Conservation (phyloP, 768 basidiomycete genomes). For the Collybia sordida region DNA sequence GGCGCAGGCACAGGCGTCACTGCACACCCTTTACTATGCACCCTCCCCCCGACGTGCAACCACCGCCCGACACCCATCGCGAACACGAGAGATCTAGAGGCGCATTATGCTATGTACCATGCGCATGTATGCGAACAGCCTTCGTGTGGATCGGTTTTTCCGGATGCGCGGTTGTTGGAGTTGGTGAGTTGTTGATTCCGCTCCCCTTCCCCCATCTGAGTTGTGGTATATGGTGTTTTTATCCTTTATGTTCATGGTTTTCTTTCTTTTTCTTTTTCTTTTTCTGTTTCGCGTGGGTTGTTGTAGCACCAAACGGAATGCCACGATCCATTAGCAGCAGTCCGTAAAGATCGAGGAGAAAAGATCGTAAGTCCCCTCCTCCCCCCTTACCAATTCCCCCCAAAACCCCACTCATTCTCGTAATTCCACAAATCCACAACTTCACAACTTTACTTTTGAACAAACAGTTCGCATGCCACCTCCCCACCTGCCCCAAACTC, state of each 20-base stretch:
- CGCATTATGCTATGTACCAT: constrained; percentile 82
- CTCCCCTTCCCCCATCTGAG: background rate
- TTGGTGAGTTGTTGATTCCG: constrained; percentile 53
- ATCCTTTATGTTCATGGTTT: background rate
- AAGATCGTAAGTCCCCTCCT: constrained; percentile 64
- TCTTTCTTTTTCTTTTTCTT: background rate
- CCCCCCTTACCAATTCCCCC: constrained; percentile 1
- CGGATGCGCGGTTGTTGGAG: constrained; percentile 75
- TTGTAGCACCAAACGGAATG: constrained; percentile 80
- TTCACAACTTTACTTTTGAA: too few species aligned
- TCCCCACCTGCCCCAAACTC: constrained; percentile 52
- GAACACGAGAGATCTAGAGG: constrained; percentile 69
- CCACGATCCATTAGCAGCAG: constrained; percentile 81
- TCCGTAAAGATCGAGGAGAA: constrained; percentile 77
- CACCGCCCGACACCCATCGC: constrained; percentile 62
- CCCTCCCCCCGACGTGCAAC: constrained; percentile 82
- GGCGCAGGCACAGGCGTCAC: constrained; percentile 12
- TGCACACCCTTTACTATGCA: constrained; percentile 55
- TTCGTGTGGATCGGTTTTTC: constrained; percentile 80
- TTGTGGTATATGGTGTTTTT: background rate
- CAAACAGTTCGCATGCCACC: constrained; percentile 76
- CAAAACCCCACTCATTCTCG: constrained; percentile 7
- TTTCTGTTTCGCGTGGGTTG: too few species aligned
- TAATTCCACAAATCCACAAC: too few species aligned
- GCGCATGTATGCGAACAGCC: constrained; percentile 76